phyloP scores from a whole-genome alignment of 805 yeast species.

The Metschnikowia koreensis region DNA sequence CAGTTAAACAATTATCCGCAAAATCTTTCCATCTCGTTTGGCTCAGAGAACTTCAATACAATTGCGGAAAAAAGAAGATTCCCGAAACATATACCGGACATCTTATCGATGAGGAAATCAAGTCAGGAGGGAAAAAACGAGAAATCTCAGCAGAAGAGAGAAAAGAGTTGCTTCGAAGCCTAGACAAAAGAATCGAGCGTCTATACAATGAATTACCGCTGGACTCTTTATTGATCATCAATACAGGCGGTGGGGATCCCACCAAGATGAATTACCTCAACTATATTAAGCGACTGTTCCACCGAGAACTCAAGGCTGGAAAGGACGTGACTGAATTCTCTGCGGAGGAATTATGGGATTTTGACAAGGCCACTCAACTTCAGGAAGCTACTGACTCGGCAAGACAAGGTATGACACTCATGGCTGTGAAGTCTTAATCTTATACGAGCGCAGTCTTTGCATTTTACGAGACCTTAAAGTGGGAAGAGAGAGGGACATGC shows the following conservation, averaged over 20 bases:
- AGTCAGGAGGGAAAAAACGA: slow-evolving; percentile 9
- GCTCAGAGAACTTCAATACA: slow-evolving; percentile 57
- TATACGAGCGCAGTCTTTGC: not conserved
- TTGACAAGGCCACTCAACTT: slow-evolving; percentile 47
- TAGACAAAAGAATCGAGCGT: slow-evolving; percentile 45
- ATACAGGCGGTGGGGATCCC: slow-evolving; percentile 64
- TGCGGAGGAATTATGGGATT: slow-evolving; percentile 51
- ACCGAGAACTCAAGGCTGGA: slow-evolving; percentile 41
- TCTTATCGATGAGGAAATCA: slow-evolving; percentile 3
- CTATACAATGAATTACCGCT: slow-evolving; percentile 56
- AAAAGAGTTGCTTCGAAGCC: slow-evolving; percentile 22
- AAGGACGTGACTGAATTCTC: slow-evolving; percentile 43
- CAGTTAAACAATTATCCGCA: slow-evolving; percentile 35
- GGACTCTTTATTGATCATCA: slow-evolving; percentile 57
- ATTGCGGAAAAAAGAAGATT: slow-evolving; percentile 25
- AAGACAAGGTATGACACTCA: slow-evolving; percentile 57
- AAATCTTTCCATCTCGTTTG: slow-evolving; percentile 51
- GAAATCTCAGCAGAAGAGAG: slow-evolving; percentile 9
- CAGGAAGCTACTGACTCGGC: slow-evolving; percentile 49
- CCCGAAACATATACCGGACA: slow-evolving; percentile 24
- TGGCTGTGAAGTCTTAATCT: slow-evolving; percentile 28
- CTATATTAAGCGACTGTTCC: slow-evolving; percentile 40
- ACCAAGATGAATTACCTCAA: slow-evolving; percentile 48
- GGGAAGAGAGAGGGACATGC: not conserved
- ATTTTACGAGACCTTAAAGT: not conserved